Percentiles rank a stretch among this genome's conserved stretches.
phyloP scores from a whole-genome alignment of 2,329 filamentous ascomycete genomes.

The Calonectria honghensis region DNA sequence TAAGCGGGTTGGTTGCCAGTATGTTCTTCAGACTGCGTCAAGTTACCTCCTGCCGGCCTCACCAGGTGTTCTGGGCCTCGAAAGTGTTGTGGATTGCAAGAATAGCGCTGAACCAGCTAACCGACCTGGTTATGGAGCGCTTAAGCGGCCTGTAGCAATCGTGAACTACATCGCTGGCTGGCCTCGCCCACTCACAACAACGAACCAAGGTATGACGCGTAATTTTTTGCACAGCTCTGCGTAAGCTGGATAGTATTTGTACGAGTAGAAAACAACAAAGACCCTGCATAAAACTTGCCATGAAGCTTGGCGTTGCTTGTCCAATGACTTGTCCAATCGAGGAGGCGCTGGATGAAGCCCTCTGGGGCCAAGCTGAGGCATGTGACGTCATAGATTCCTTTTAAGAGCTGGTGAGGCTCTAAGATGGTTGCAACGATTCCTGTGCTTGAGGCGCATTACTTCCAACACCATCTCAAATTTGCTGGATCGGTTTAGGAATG shows the following conservation, averaged over 20 bases:
- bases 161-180: not conserved
- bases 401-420: slow-evolving; percentile 4
- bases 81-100: not conserved
- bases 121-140: not conserved
- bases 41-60: not conserved
- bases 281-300: slow-evolving; percentile 8
- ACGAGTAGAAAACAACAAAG: slow-evolving; percentile 1
- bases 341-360: slow-evolving; percentile 27
- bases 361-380: slow-evolving; percentile 26
- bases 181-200: not conserved
- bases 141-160: not conserved
- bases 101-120: not conserved
- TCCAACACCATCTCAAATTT: not conserved
- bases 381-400: slow-evolving; percentile 42
- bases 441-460: not conserved
- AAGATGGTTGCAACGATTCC: slow-evolving; percentile 13
- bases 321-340: slow-evolving; percentile 32
- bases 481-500: not conserved
- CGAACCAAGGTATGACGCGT: slow-evolving; percentile 3
- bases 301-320: slow-evolving; percentile 16
- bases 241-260: not conserved
- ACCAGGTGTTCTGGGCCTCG: not conserved
- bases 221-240: not conserved
- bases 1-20: not conserved
- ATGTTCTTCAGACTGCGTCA: too few species aligned